Percentiles rank a stretch among this genome's conserved stretches.
phyloP scores from a whole-genome alignment of 495 filamentous ascomycete species.

The Astrothelium macrocarpum region DNA sequence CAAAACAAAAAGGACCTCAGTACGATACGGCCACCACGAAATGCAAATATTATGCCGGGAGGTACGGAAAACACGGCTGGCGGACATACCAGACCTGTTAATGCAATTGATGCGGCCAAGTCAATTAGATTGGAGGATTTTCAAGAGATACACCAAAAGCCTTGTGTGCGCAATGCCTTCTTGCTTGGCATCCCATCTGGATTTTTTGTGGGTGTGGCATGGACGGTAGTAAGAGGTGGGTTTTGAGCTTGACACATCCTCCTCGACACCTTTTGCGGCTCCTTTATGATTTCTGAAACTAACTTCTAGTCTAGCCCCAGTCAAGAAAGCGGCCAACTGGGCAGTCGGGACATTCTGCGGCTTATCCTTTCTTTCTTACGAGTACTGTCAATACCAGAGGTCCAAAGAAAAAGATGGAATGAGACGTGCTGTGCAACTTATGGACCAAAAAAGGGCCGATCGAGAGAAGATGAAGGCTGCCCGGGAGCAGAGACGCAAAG shows the following conservation, averaged over 20 bases:
- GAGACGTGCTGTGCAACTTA: constrained; percentile 68
- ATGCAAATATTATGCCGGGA: constrained; percentile 37
- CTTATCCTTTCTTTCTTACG: constrained; percentile 56
- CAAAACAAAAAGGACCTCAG: constrained; percentile 35
- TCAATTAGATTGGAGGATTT: constrained; percentile 62
- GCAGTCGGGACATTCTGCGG: constrained; percentile 65
- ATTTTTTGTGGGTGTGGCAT: constrained; percentile 59
- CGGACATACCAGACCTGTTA: constrained; percentile 25
- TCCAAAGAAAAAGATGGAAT: constrained; percentile 65
- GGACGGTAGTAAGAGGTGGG: constrained; percentile 67
- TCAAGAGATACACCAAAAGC: constrained; percentile 61
- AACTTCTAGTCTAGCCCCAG: constrained; percentile 28
- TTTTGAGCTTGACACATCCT: neutral
- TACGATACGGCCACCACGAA: constrained; percentile 5
- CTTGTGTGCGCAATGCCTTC: constrained; percentile 74
- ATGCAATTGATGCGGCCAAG: constrained; percentile 49
- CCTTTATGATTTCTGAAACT: neutral
- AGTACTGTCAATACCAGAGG: constrained; percentile 69
- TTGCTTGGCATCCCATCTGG: constrained; percentile 73
- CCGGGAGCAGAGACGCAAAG: constrained; percentile 45
- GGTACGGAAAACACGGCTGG: constrained; percentile 37
- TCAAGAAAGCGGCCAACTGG: constrained; percentile 65
- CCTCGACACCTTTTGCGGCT: neutral
- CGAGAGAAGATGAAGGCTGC: constrained; percentile 43
- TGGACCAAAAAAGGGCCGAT: constrained; percentile 52